Conservation (phyloP, 2,329 filamentous ascomycete species). For the Apiospora hydei region DNA sequence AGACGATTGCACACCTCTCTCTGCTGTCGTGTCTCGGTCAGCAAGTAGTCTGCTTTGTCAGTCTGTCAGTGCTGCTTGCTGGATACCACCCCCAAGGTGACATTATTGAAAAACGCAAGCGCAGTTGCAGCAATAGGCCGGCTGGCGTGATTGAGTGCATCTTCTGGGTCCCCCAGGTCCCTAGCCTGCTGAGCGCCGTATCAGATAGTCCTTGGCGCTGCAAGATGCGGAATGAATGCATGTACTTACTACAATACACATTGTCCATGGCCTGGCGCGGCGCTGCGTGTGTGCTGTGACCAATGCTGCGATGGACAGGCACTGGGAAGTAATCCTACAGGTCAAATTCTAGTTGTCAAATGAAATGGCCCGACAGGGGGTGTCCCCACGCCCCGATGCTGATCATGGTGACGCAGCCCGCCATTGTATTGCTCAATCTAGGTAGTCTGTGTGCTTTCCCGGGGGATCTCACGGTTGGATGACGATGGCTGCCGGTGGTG, state of each 20-base stretch:
- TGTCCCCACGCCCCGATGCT: conserved; percentile 23
- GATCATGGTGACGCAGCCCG: conserved; percentile 22
- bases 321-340: conserved; percentile 16
- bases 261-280: not conserved
- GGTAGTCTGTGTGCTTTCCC: conserved; percentile 9
- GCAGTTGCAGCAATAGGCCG: conserved; percentile 4
- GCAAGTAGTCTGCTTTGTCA: not conserved
- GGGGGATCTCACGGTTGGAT: conserved; percentile 18
- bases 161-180: conserved; percentile 1
- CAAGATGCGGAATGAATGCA: not conserved
- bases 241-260: not conserved
- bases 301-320: not conserved
- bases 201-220: conserved; percentile 13
- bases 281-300: not conserved
- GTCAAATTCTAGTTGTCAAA: not conserved
- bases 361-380: conserved; percentile 10
- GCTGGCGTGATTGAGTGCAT: conserved; percentile 18
- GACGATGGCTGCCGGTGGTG: not conserved
- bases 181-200: conserved; percentile 10
- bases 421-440: not conserved
- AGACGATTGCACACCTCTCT: not conserved
- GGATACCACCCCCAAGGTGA: conserved; percentile 1
- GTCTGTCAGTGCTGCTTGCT: not conserved
- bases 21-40: conserved; percentile 1
- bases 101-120: conserved; percentile 10